Evolutionary conservation across 2,329 filamentous ascomycete genomes (phyloP), one percentile per base, ranked within the genome.

Genomic region (Emergomyces africanus): DNA sequence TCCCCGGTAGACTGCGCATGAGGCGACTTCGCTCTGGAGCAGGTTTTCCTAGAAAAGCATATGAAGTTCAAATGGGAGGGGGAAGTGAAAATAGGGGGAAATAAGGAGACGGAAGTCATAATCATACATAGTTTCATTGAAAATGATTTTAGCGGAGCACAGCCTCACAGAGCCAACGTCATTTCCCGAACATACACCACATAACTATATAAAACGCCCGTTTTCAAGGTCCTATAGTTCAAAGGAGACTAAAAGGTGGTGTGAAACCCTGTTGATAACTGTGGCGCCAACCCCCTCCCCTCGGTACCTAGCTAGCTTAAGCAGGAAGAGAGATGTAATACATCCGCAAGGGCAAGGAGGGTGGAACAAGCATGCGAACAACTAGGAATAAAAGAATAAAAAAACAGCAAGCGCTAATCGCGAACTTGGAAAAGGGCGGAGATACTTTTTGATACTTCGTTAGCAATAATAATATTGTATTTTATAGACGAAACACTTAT

Each of bases 351-450:
- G 53, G 5, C 20, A 42, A 55, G 37, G 41, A 15, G 20, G 37
- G 28, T 55, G 39, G 4, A 54, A n/a, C 23, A 42, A 54, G 33
- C 20, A 37, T 35, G 35, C 35, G 23, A 28, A 30, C 53, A 42
- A 2, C 6, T 28, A 30, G 15, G 15, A 10, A 14, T 18, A 49
- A 49, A 28, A 28, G 18, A 23, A n/a, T 14, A 75, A 14, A 28
- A 49, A 49, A 28, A 28, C n/a, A 23, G 30, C 15, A 75, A 83
- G 71, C 86, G 80, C 62, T 74, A 73, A 64, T 82, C 81, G 65
- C 86, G 83, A 70, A 75, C 66, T 61, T 88, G 85, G 73, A 88
- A 90, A 62, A 89, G 69, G 57, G 74, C 73, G 61, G 77, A 78
- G 64, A 79, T 77, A 66, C 74, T 78, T 23, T 64, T 66, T 60